Conservation (phyloP, 805 yeast genomes). For the Wickerhamiella azyma region DNA sequence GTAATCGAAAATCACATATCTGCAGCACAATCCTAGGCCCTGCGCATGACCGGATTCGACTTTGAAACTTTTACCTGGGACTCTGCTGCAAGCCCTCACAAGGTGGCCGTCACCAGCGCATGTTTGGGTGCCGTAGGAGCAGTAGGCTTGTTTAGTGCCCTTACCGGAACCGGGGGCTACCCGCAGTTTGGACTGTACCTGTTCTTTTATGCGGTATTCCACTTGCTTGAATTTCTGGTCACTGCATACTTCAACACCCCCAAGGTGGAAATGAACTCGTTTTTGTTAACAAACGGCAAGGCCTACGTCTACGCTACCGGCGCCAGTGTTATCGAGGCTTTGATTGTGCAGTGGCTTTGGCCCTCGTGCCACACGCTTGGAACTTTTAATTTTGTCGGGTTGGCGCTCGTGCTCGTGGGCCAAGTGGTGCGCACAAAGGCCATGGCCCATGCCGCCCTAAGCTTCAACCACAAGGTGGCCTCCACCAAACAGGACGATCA, state of each 20-base stretch:
- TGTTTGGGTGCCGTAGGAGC: background rate
- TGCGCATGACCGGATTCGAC: background rate
- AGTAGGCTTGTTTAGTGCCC: background rate
- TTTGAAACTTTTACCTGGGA: slow-evolving; percentile 1
- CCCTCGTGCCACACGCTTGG: slow-evolving; percentile 3
- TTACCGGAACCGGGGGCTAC: slow-evolving; percentile 3
- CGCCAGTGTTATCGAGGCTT: slow-evolving; percentile 38
- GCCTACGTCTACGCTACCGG: slow-evolving; percentile 46
- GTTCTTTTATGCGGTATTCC: slow-evolving; percentile 46
- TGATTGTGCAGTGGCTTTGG: slow-evolving; percentile 28
- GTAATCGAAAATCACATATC: background rate
- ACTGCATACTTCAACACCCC: slow-evolving; percentile 63
- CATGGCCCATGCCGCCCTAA: slow-evolving; percentile 76
- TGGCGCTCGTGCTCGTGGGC: slow-evolving; percentile 38
- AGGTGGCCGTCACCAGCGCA: background rate
- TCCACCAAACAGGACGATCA: slow-evolving; percentile 41
- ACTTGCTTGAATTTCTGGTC: slow-evolving; percentile 64
- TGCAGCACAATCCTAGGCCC: background rate
- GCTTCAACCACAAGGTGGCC: slow-evolving; percentile 73
- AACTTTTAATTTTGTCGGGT: slow-evolving; percentile 32
- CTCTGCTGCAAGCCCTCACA: slow-evolving; percentile 2
- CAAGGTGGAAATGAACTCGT: slow-evolving; percentile 58
- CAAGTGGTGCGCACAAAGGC: slow-evolving; percentile 60
- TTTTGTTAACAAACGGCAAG: slow-evolving; percentile 48
- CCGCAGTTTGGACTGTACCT: slow-evolving; percentile 36